Evolutionary conservation across 441 rosid genomes (phyloP).

Genomic region (Caryocar brasiliense): DNA sequence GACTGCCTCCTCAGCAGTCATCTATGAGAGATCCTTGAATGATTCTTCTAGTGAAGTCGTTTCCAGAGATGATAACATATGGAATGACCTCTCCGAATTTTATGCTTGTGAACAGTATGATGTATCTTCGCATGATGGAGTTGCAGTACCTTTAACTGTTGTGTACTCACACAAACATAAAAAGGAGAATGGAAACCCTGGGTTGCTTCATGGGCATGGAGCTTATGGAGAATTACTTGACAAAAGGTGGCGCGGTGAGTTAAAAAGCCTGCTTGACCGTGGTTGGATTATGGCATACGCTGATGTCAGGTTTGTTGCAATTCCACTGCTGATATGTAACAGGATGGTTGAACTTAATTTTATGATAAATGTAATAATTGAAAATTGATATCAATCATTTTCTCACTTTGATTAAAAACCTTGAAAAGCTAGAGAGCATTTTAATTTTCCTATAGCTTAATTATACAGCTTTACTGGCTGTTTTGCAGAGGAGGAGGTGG

Average conservation of each 20-base stretch:
- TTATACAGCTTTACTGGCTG: slow-evolving; percentile 13
- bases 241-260: slow-evolving; percentile 84
- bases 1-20: slow-evolving; percentile 37
- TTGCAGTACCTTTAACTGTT: slow-evolving; percentile 63
- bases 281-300: slow-evolving; percentile 95
- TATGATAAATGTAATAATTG: background rate
- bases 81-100: slow-evolving; percentile 91
- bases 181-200: slow-evolving; percentile 41
- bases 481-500: slow-evolving; percentile 86
- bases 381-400: background rate
- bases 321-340: background rate
- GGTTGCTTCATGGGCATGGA: slow-evolving; percentile 88
- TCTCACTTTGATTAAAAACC: background rate
- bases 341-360: background rate
- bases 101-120: slow-evolving; percentile 62
- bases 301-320: slow-evolving; percentile 69
- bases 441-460: slow-evolving; percentile 1
- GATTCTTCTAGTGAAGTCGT: slow-evolving; percentile 28
- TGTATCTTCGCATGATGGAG: slow-evolving; percentile 72
- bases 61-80: slow-evolving; percentile 47
- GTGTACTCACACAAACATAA: slow-evolving; percentile 49
- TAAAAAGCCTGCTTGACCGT: slow-evolving; percentile 95
- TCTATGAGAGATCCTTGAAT: slow-evolving; percentile 24
- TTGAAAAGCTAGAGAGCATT: background rate
- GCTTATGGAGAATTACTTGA: slow-evolving; percentile 89